These are phyloP conservation scores for Mycocentrospora acerina DNA, from an alignment of 2,329 filamentous ascomycete species.

Conservation along the genomic window DNA sequence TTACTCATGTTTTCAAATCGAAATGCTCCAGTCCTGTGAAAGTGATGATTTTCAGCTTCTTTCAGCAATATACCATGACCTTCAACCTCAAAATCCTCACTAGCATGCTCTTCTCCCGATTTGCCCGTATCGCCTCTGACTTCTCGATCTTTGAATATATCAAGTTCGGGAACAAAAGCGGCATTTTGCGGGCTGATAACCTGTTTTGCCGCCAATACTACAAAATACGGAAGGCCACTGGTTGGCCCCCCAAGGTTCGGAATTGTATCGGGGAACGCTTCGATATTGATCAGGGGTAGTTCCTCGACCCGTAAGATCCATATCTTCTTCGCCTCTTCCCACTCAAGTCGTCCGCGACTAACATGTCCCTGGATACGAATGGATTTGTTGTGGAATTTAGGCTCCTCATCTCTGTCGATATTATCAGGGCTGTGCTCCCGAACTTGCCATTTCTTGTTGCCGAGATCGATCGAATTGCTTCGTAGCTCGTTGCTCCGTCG, in stretches of 20 bases:
- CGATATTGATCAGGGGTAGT: conserved; percentile 2
- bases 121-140: not conserved
- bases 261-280: conserved; percentile 18
- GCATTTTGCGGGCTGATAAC: not conserved
- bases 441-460: not conserved
- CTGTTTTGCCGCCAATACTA: conserved; percentile 19
- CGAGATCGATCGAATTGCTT: not conserved
- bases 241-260: conserved; percentile 5
- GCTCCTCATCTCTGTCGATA: conserved; percentile 10
- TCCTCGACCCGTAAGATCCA: conserved; percentile 10
- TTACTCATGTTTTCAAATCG: conserved; percentile 10
- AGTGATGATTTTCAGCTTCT: conserved; percentile 7
- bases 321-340: conserved; percentile 2
- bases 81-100: conserved; percentile 4
- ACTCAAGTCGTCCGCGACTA: conserved; percentile 8
- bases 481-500: conserved; percentile 2
- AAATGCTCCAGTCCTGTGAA: conserved; percentile 18
- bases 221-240: conserved; percentile 9
- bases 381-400: conserved; percentile 11
- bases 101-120: not conserved
- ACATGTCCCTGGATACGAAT: conserved; percentile 20
- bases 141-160: not conserved
- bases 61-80: conserved; percentile 20
- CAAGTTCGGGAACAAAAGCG: not conserved
- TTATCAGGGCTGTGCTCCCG: not conserved